phyloP scores from a whole-genome alignment of 2,329 filamentous ascomycete genomes.

The Hypoxylon sp. region DNA sequence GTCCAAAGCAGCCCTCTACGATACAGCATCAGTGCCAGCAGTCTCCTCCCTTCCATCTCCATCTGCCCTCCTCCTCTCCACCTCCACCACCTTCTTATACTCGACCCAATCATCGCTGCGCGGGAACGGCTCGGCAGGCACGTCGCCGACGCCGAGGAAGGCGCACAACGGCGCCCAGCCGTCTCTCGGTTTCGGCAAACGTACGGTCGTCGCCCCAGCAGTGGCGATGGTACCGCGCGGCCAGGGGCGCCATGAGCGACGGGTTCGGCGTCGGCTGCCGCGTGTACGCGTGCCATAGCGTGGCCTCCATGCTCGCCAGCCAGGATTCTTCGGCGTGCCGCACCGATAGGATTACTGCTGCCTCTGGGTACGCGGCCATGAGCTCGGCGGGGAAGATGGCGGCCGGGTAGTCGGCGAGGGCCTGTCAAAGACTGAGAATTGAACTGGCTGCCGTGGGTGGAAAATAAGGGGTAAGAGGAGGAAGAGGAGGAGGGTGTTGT shows the following conservation, averaged over 20 bases:
- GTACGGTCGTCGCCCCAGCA: slow-evolving; percentile 45
- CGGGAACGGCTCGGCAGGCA: slow-evolving; percentile 39
- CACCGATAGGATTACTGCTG: slow-evolving; percentile 66
- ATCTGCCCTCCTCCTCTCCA: slow-evolving; percentile 20
- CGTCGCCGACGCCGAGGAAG: slow-evolving; percentile 36
- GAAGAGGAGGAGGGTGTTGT: no score
- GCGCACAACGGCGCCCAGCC: slow-evolving; percentile 44
- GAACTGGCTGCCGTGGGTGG: no score
- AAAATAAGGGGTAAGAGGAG: no score
- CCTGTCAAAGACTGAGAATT: slow-evolving; percentile 16
- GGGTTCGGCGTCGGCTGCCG: slow-evolving; percentile 21
- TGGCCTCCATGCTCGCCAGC: slow-evolving; percentile 55
- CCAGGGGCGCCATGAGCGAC: slow-evolving; percentile 38
- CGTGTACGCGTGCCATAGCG: slow-evolving; percentile 37
- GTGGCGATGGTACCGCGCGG: slow-evolving; percentile 39
- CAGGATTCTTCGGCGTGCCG: slow-evolving; percentile 63
- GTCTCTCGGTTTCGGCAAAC: slow-evolving; percentile 35
- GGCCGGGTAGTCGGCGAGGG: slow-evolving; percentile 44
- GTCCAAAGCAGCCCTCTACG: not conserved
- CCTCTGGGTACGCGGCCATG: slow-evolving; percentile 68
- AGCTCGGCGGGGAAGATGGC: slow-evolving; percentile 62
- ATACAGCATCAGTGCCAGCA: not conserved
- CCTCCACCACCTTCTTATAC: slow-evolving; percentile 41
- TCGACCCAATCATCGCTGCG: slow-evolving; percentile 44
- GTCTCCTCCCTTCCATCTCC: not conserved